These are phyloP conservation scores for Lactifluus piperatus DNA, from an alignment of 768 basidiomycete genomes.

Conservation along the genomic window DNA sequence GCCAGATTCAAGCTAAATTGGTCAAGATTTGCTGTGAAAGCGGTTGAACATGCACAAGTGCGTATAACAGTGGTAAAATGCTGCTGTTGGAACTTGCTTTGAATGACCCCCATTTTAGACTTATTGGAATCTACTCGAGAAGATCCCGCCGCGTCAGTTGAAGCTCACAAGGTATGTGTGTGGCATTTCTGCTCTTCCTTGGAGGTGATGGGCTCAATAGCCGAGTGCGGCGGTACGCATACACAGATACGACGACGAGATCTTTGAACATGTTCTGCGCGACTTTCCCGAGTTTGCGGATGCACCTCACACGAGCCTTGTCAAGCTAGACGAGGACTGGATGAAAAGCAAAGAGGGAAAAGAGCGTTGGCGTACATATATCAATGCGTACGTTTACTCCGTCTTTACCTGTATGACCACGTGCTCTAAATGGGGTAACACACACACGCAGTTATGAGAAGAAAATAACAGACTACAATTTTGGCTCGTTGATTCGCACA, in stretches of 20 bases:
- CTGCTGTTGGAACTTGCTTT: not conserved
- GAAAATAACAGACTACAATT: slow-evolving; percentile 90
- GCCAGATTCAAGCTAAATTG: not conserved
- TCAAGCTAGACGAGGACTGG: slow-evolving; percentile 76
- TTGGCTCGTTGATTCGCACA: slow-evolving; percentile 87
- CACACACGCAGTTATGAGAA: slow-evolving; percentile 62
- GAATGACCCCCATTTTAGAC: slow-evolving; percentile 41
- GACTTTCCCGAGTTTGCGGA: slow-evolving; percentile 70
- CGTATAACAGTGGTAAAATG: slow-evolving; percentile 24
- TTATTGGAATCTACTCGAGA: slow-evolving; percentile 89
- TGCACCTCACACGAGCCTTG: slow-evolving; percentile 33
- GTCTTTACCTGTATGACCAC: not conserved
- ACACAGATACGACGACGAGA: slow-evolving; percentile 70
- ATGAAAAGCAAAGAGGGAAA: slow-evolving; percentile 88
- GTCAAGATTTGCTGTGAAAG: slow-evolving; percentile 79
- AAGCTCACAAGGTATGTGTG: slow-evolving; percentile 64
- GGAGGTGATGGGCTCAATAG: too few relatives aligned
- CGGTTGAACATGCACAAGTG: slow-evolving; percentile 94
- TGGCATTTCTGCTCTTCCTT: not conserved
- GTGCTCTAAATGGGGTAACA: not conserved
- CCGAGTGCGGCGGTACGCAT: too few relatives aligned
- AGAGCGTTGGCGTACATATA: slow-evolving; percentile 85
- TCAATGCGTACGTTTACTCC: slow-evolving; percentile 45
- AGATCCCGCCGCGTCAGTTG: slow-evolving; percentile 66
- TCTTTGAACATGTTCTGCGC: slow-evolving; percentile 65